Conservation (phyloP, 2,329 filamentous ascomycete species). For the Magnaporthales sp. region DNA sequence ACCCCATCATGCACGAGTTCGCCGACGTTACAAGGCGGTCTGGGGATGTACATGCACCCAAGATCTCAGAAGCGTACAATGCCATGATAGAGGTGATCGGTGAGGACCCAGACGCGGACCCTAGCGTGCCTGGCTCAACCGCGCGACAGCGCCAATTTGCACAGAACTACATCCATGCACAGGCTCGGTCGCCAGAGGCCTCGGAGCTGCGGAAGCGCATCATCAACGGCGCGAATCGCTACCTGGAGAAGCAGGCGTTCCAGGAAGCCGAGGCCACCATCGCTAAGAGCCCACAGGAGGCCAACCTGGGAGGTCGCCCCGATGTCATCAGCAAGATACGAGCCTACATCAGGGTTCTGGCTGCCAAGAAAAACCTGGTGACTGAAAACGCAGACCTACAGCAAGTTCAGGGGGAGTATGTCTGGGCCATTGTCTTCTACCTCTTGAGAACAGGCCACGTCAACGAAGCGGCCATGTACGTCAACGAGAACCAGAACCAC, state of each 20-base stretch:
- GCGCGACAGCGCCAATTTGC: conserved; percentile 71
- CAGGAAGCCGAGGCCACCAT: conserved; percentile 69
- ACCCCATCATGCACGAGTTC: conserved; percentile 69
- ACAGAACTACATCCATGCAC: conserved; percentile 67
- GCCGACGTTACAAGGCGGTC: conserved; percentile 63
- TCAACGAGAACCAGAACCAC: conserved; percentile 66
- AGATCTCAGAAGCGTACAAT: conserved; percentile 74
- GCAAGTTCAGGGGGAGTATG: conserved; percentile 70
- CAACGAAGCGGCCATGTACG: conserved; percentile 77
- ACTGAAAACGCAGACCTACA: conserved; percentile 75
- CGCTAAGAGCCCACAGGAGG: conserved; percentile 76
- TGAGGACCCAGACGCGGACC: conserved; percentile 56
- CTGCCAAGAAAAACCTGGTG: conserved; percentile 73
- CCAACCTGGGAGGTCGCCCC: conserved; percentile 80
- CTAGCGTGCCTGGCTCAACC: conserved; percentile 48
- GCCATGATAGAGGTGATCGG: conserved; percentile 72
- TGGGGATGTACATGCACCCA: conserved; percentile 60
- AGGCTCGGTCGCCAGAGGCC: conserved; percentile 49
- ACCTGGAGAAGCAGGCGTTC: conserved; percentile 75
- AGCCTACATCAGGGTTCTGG: conserved; percentile 79
- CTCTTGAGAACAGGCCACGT: conserved; percentile 79
- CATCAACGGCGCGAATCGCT: conserved; percentile 67
- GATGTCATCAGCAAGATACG: conserved; percentile 85
- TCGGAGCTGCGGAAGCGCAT: conserved; percentile 69
- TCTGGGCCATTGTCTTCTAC: conserved; percentile 93